These are phyloP conservation scores for Microdochium paspali DNA, from an alignment of 2,329 filamentous ascomycete genomes.

Conservation along the genomic window DNA sequence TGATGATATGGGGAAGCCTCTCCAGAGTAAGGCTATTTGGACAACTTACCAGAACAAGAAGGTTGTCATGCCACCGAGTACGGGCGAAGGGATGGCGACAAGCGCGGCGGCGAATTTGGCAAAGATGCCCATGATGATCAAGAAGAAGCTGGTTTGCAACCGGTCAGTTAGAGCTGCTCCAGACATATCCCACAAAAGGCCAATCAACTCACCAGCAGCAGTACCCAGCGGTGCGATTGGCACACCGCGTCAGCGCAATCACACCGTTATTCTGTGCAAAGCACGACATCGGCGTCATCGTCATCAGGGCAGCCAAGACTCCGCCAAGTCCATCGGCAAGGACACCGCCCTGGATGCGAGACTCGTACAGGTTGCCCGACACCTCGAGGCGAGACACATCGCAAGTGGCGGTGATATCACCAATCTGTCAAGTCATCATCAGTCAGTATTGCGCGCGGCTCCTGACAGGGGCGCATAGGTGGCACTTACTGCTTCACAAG, in stretches of 20 bases:
- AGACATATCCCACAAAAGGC: too few species aligned
- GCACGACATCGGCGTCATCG: slow-evolving; percentile 70
- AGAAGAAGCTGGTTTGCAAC: slow-evolving; percentile 43
- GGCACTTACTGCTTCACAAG: slow-evolving; percentile 59
- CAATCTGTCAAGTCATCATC: slow-evolving; percentile 16
- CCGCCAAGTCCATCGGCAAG: slow-evolving; percentile 71
- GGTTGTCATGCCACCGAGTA: slow-evolving; percentile 66
- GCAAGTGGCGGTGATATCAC: slow-evolving; percentile 72
- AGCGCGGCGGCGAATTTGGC: slow-evolving; percentile 75
- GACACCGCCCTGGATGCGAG: slow-evolving; percentile 69
- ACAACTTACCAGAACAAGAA: slow-evolving; percentile 46
- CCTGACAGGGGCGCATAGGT: neutral
- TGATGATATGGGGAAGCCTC: too few species aligned
- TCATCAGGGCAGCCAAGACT: slow-evolving; percentile 65
- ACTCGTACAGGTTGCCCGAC: slow-evolving; percentile 62
- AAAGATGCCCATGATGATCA: slow-evolving; percentile 73
- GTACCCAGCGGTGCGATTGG: slow-evolving; percentile 72
- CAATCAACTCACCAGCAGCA: slow-evolving; percentile 48
- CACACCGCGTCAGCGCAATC: slow-evolving; percentile 72
- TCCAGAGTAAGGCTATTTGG: neutral
- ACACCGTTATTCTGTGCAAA: slow-evolving; percentile 84
- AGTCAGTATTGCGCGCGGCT: neutral
- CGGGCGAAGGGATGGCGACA: slow-evolving; percentile 60
- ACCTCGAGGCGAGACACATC: slow-evolving; percentile 72
- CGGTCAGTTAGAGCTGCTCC: too few species aligned